These are phyloP conservation scores for Gillenia trifoliata DNA, from an alignment of 306 rosid species.

Conservation along the genomic window DNA sequence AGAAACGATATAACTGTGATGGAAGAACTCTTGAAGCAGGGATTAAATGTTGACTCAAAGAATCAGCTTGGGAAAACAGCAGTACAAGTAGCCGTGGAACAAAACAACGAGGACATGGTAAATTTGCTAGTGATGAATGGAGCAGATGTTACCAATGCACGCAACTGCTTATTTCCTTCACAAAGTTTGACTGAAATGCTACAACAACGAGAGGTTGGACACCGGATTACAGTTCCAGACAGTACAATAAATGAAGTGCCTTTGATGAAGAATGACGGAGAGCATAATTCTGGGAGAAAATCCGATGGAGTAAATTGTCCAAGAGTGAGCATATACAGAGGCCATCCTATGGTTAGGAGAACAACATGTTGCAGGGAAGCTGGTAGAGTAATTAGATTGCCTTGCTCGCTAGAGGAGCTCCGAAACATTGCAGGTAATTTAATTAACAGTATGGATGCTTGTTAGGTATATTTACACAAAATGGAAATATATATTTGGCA, in stretches of 20 bases:
- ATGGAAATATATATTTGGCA: background rate
- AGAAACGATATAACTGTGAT: slow-evolving; percentile 41
- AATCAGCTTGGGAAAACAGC: slow-evolving; percentile 40
- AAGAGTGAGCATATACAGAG: slow-evolving; percentile 75
- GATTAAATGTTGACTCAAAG: slow-evolving; percentile 57
- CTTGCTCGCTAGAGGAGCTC: slow-evolving; percentile 68
- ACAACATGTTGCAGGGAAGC: slow-evolving; percentile 44
- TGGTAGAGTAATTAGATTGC: slow-evolving; percentile 76
- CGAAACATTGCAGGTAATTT: slow-evolving; percentile 65
- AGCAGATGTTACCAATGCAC: slow-evolving; percentile 29
- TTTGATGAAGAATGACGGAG: slow-evolving; percentile 22
- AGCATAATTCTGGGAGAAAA: slow-evolving; percentile 30
- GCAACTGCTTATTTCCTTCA: slow-evolving; percentile 16
- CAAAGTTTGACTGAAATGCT: slow-evolving; percentile 41
- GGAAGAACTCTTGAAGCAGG: slow-evolving; percentile 59
- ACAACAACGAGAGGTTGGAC: slow-evolving; percentile 48
- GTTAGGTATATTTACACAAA: too few species aligned
- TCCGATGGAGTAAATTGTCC: slow-evolving; percentile 21
- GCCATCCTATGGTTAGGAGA: slow-evolving; percentile 60
- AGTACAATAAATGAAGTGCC: slow-evolving; percentile 23
- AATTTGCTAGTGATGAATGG: slow-evolving; percentile 58
- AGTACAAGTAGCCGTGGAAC: slow-evolving; percentile 49
- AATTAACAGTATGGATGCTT: background rate
- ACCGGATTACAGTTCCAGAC: slow-evolving; percentile 47
- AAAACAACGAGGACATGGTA: slow-evolving; percentile 56